Evolutionary conservation across 2,329 filamentous ascomycete species (phyloP), one percentile per base, ranked within the genome.

Genomic region (Paraphoma chrysanthemicola): DNA sequence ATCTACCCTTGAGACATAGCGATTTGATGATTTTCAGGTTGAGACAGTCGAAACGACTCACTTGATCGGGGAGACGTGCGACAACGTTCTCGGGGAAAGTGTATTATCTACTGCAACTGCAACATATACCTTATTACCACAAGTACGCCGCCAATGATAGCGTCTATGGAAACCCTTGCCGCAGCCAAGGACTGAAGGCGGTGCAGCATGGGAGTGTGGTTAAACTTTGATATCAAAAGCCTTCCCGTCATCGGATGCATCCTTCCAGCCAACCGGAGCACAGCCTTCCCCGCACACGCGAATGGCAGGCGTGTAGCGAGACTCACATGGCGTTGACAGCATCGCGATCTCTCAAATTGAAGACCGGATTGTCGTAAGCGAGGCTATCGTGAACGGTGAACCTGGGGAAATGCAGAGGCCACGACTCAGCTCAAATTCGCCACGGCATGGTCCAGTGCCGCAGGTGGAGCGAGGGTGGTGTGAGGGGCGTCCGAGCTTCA

Each of bases 251-350:
- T 43, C 46, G 50, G 47, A 53, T 18, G n/a, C 33, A 29, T 43
- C 42, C 31, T 41, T 43, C 54, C 53, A 60, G 50, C 61, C 59
- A 64, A 64, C 56, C 61, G 56, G 61, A 64, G 59, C 44, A 41
- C 52, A 23, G 55, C 45, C 48, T 48, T 49, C 61, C 59, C 61
- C 61, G 59, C 59, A 52, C 46, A 42, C 53, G 51, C 54, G 49
- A 57, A 38, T 33, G 23, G 17, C 18, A 23, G 14, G 29, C 6
- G 53, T 42, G 44, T 38, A 41, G 28, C 17, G 43, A 48, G 47
- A 42, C 33, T 29, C 42, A 38, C 36, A 36, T 52, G 28, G 43
- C 18, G 18, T 18, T 54, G 29, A 36, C 44, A 46, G 17, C 23
- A 33, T 16, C 14, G 11, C 28, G 28, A 46, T 33, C 29, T 33